Base-by-base conservation (phyloP, 305 asterid genomes). In the Fraxinus sp. region DNA sequence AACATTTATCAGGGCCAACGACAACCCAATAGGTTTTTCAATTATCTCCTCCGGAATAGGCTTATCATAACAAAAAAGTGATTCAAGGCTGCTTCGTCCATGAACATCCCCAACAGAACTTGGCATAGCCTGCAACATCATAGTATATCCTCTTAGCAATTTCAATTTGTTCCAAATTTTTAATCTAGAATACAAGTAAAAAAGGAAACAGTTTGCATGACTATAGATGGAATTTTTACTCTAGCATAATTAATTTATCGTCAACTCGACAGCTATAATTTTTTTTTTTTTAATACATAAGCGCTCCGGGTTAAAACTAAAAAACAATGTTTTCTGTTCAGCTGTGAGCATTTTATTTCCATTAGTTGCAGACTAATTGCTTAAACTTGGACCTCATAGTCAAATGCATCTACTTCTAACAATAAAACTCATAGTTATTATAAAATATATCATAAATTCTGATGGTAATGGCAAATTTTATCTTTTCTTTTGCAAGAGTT, bases 21-120 rank as follows among this genome's bases (percentile, higher is more conserved):
- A 88, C 84, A 90, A 49, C 30, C 97, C 98, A 83, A 89, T 79
- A 14, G 98, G 97, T 85, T 88, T 87, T 86, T 93, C 97, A 79
- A 92, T 95, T 83, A 87, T 90, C 91, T 95, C 96, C 88, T 95
- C 99, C 0, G 96, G 98, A 74, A 94, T 82, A 14, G 95, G 83
- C 84, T 93, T 94, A 83, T 96, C 97, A 18, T 93, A 91, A 84
- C 97, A 89, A 80, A 93, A 94, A 2, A 89, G 93, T 72, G 97
- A 96, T 86, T 92, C 97, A 32, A 92, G 89, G 88, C 92, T 91
- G 85, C 93, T 91, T 62, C 82, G 36, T 24, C 77, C 87, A 81
- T 85, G 89, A 75, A 78, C 91, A 88, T 91, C 88, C 35, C 88
- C 88, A 77, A 84, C 85, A 68, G 92, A 88, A 84, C 86, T 87